Evolutionary conservation across 495 filamentous ascomycete species (phyloP), one percentile per base, ranked within the genome.

Genomic region (Xylona heveae): DNA sequence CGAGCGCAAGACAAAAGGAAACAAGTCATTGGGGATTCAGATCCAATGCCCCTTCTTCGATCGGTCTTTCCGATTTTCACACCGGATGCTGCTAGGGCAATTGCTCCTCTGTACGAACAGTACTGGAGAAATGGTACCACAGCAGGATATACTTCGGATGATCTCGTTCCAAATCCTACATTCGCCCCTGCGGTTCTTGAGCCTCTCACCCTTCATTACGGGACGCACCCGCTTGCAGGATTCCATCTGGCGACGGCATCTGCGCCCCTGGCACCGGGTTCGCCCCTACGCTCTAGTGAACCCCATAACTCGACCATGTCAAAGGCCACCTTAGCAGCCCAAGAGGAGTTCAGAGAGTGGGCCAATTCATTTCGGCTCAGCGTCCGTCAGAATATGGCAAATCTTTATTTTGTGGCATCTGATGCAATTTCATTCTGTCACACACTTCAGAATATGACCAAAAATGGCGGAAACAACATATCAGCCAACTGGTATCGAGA

Each of bases 101-200:
- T 57, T 22, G 28, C 45, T 5, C 15, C 41, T 9, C 31, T 50
- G 2, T 44, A 43, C 19, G 24, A 40, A 14, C 25, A 46, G 2
- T 57, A 46, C 40, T 61, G 57, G 59, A 35, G 48, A 18, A 32
- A 27, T 18, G 56, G 55, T 0, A 37, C 44, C n/a, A 43, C 45
- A n/a, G 29, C 27, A 8, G 31, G 22, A 13, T 33, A 13, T 9
- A 30, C 18, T 23, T n/a, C 33, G 6, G 35, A 36, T 24, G 20
- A 34, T 14, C 19, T 10, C 21, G 25, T 36, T 27, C 28, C 36
- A 13, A 55, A 57, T 34, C 53, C 53, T 12, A 51, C 45, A 37
- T 53, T 58, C 37, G 14, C 20, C 14, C 9, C 28, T 19, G 10
- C 21, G 8, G 22, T 22, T 15, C 31, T 8, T 19, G 19, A 31